Base-by-base conservation (phyloP, 179 eudicot species). In the Drosera spatulata region DNA sequence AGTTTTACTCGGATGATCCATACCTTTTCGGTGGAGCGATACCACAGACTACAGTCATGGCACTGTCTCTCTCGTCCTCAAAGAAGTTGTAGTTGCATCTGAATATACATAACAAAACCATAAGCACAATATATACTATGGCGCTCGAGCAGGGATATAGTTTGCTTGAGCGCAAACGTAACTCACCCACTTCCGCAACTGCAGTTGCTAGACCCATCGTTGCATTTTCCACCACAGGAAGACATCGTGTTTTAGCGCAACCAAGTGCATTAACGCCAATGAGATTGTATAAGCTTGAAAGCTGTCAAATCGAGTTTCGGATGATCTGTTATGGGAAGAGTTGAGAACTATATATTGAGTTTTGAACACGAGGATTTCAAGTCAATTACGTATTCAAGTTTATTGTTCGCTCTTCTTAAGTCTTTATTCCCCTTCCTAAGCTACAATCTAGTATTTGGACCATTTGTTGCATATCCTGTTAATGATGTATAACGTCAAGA, bases 181-280 rank as follows among this genome's bases (percentile, higher is more conserved):
- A 59, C 51, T 56, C 76, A 73, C 59, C 75, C 61, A 4, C 63
- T 64, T 64, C 78, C 86, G 55, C 86, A 82, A 66, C 63, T 61
- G 76, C 86, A 82, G 81, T 62, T 51, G 47, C n/a, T n/a, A n/a
- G 75, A 61, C 13, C 88, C 88, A 48, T 82, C 80, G 47, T 56
- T 61, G 66, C 88, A 83, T 62, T 55, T 75, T 58, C 11, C 63
- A 44, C 66, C 69, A 49, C 59, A 55, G 57, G 70, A 41, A 64
- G 78, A 75, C 88, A 82, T 80, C 60, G 63, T 78, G 66, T 60
- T 58, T 47, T 52, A 44, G 8, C 22, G n/a, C 41, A 33, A 6
- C 52, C 11, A 2, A 49, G 11, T 3, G 52, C 10, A 41, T 41
- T 38, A 22, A 41, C 40, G 38, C 42, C 10, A 15, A 13, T 37